These are phyloP conservation scores for Boletus reticulatus DNA, from an alignment of 768 basidiomycete species.

Conservation along the genomic window DNA sequence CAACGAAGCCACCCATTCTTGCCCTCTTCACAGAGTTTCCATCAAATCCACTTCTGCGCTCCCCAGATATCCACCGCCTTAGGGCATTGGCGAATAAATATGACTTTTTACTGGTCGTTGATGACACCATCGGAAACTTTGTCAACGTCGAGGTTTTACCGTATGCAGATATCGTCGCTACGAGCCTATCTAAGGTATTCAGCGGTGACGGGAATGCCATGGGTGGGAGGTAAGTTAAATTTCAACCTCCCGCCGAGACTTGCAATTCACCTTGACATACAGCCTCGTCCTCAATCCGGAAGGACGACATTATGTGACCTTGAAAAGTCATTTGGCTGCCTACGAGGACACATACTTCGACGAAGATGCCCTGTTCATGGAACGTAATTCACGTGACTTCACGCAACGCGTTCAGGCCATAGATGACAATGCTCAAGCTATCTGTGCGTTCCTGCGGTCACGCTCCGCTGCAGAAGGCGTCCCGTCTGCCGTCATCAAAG, in stretches of 20 bases:
- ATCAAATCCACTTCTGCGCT: constrained; percentile 91
- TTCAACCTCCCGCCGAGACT: not conserved
- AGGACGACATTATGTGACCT: constrained; percentile 59
- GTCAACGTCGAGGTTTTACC: constrained; percentile 88
- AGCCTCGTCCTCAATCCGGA: constrained; percentile 89
- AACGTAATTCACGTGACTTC: constrained; percentile 97
- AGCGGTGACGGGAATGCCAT: constrained; percentile 94
- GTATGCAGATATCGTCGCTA: constrained; percentile 86
- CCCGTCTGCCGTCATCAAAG: constrained; percentile 55
- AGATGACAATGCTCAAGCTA: constrained; percentile 77
- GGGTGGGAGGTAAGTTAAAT: constrained; percentile 81
- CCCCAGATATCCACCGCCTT: constrained; percentile 72
- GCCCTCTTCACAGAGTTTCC: constrained; percentile 94
- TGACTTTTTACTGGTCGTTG: constrained; percentile 84
- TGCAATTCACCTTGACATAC: not conserved
- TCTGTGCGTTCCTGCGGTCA: constrained; percentile 75
- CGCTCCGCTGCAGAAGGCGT: constrained; percentile 46
- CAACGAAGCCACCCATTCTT: constrained; percentile 56
- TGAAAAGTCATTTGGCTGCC: constrained; percentile 58
- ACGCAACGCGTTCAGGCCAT: constrained; percentile 67
- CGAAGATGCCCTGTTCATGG: constrained; percentile 95
- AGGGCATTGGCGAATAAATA: constrained; percentile 82
- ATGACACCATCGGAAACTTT: constrained; percentile 95
- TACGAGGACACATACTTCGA: constrained; percentile 89
- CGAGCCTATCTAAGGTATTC: constrained; percentile 92